phyloP scores from a whole-genome alignment of 108 stramenopile genomes.

The Skeletonema marinoi region DNA sequence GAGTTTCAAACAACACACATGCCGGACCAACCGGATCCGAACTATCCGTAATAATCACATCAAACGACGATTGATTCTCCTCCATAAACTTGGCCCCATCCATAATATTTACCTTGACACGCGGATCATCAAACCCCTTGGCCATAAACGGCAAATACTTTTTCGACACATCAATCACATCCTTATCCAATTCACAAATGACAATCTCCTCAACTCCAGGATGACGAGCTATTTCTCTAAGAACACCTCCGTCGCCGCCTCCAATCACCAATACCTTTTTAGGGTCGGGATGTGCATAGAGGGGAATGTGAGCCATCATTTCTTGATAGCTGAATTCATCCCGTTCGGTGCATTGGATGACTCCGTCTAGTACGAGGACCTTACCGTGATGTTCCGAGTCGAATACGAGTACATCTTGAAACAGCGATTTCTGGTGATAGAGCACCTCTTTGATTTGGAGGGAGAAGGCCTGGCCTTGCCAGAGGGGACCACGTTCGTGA shows the following conservation, averaged over 20 bases:
- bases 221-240: slow-evolving; percentile 89
- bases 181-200: slow-evolving; percentile 87
- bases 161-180: slow-evolving; percentile 69
- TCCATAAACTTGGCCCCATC: slow-evolving; percentile 90
- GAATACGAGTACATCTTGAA: slow-evolving; percentile 97
- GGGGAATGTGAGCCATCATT: slow-evolving; percentile 89
- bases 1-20: slow-evolving; percentile 92
- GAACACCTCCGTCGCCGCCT: slow-evolving; percentile 88
- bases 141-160: slow-evolving; percentile 81
- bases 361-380: slow-evolving; percentile 91
- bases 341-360: slow-evolving; percentile 40
- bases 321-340: slow-evolving; percentile 86
- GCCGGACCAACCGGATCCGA: slow-evolving; percentile 97
- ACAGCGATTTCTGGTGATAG: slow-evolving; percentile 76
- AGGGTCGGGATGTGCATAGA: slow-evolving; percentile 88
- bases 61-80: slow-evolving; percentile 76
- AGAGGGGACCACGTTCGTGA: slow-evolving; percentile 81
- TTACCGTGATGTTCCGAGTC: slow-evolving; percentile 89
- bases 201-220: slow-evolving; percentile 79
- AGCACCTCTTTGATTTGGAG: slow-evolving; percentile 82
- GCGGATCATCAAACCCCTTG: slow-evolving; percentile 90
- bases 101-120: slow-evolving; percentile 86
- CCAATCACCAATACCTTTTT: slow-evolving; percentile 86
- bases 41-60: slow-evolving; percentile 91
- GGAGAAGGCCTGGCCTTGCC: slow-evolving; percentile 90